Base-by-base conservation (phyloP, 179 eudicot genomes). In the Gypsophila paniculata region DNA sequence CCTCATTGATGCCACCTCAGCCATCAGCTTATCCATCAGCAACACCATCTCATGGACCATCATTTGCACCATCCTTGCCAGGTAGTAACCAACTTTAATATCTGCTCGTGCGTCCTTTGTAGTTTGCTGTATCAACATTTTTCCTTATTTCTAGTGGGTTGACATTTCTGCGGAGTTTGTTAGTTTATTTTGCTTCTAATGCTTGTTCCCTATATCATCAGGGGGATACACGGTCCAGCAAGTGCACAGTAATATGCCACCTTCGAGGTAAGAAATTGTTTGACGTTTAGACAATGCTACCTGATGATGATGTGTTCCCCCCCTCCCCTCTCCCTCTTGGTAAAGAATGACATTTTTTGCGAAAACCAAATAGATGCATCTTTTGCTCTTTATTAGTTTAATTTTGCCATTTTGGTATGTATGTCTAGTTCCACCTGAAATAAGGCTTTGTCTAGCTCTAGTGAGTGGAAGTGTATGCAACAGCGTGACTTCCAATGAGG, bases 191-290 rank as follows among this genome's bases (percentile, higher is more conserved):
- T 74, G 36, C 11, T 62, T 53, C 77, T 76, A 57, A 73, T 62
- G 10, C 60, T 65, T 77, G 32, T 22, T 69, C 25, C 52, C 57
- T 42, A 52, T 74, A 66, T 61, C 68, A 32, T 74, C 91, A 93
- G 98, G 86, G 73, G 29, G 84, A 76, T 86, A 78, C 76, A 74
- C 80, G 83, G 87, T 82, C 72, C 94, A 90, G 68, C 91, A 80
- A 68, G 64, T 70, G 26, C 80, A 86, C 48, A 68, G 72, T 22
- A 85, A 89, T 76, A 68, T 81, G 74, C 73, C 77, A 61, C 78
- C 84, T 32, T 64, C 76, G 21, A 81, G 96, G 97, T 90, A 83
- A 81, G 63, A 44, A 17, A 67, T 54, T 32, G 25, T 26, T 65
- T 54, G 42, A 67, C 69, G 4, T 44, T 65, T 9, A 63, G 3